Percentiles rank a stretch among this genome's conserved stretches.
These are phyloP conservation scores for Mycena rosella DNA, from an alignment of 768 basidiomycete genomes.

Conservation along the genomic window DNA sequence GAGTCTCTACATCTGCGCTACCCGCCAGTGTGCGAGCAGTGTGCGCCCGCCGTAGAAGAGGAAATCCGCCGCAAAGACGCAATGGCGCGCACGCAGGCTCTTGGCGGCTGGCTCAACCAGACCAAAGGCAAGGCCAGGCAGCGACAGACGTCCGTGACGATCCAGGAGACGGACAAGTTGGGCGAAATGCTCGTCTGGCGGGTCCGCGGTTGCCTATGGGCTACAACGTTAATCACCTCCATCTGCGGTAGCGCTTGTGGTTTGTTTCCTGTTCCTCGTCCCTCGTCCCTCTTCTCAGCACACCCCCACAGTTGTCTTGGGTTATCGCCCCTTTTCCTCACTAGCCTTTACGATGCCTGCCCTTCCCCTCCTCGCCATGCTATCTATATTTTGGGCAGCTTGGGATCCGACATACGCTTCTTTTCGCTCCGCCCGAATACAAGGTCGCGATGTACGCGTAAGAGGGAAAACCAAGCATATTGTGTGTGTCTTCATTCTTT, in stretches of 20 bases:
- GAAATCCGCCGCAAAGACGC: slow-evolving; percentile 83
- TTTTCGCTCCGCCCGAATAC: slow-evolving; percentile 68
- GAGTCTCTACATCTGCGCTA: slow-evolving; percentile 84
- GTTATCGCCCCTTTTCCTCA: slow-evolving; percentile 44
- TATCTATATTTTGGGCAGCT: slow-evolving; percentile 81
- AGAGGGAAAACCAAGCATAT: slow-evolving; percentile 74
- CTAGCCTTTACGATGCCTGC: slow-evolving; percentile 49
- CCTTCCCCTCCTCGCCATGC: slow-evolving; percentile 63
- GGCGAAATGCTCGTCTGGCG: slow-evolving; percentile 76
- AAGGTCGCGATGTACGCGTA: slow-evolving; percentile 79
- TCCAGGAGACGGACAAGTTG: slow-evolving; percentile 57
- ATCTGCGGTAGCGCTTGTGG: slow-evolving; percentile 60
- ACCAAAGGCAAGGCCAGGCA: slow-evolving; percentile 75
- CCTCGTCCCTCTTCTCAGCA: slow-evolving; percentile 7
- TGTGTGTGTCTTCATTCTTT: slow-evolving; percentile 54
- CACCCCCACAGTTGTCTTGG: slow-evolving; percentile 47
- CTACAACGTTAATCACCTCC: slow-evolving; percentile 56
- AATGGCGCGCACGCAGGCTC: slow-evolving; percentile 83
- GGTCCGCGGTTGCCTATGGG: slow-evolving; percentile 78
- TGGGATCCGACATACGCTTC: slow-evolving; percentile 90
- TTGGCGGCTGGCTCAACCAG: slow-evolving; percentile 77
- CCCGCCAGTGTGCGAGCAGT: slow-evolving; percentile 86
- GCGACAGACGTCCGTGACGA: slow-evolving; percentile 58
- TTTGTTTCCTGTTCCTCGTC: slow-evolving; percentile 45
- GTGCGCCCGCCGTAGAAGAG: slow-evolving; percentile 84